Base-by-base conservation (phyloP, 2,329 filamentous ascomycete genomes). In the Iodosphaeria phyllophila region DNA sequence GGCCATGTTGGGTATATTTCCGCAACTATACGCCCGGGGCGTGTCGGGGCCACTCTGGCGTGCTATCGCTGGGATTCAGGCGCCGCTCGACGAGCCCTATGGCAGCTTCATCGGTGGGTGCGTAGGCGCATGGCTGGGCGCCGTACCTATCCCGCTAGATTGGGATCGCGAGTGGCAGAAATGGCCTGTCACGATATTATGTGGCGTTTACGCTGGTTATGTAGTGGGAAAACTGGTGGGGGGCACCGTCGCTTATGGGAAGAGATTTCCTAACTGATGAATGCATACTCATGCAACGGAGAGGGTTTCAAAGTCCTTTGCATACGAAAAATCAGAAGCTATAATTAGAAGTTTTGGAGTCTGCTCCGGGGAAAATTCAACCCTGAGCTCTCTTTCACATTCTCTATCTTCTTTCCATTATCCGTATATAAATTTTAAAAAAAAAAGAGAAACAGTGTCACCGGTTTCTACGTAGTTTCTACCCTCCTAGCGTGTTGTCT, bases 101-200 rank as follows among this genome's bases (percentile, higher is more conserved):
- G 86, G 83, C 3, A 80, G 70, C 2, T 60, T 80, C 7, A 48
- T 84, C n/a, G 89, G 89, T 5, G 72, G 71, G 0, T 55, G 75
- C 14, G 40, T 86, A 2, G 89, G 89, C 5, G 82, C 80, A 20
- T 95, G 89, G 89, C 54, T 92, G 20, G 89, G 89, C 4, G 89
- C 89, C 6, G 70, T 95, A 26, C 89, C 91, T 0, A 95, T 98
- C 38, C 89, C 89, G 2, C 56, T 98, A 36, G 89, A 98, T 47
- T 95, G 86, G 86, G 89, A 98, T 47, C 72, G 89, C n/a, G 83
- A 92, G 38, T 98, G 89, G 89, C 89, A 98, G 64, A 79, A 75
- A 48, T 98, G 86, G 78, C 89, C 89, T 0, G 74, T 95, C 23
- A 98, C 89, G 0, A 77, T 98, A 30, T 52, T 95, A 4, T 71